Conservation (phyloP, 2,329 filamentous ascomycete genomes). For the Tympanopsis confertula region DNA sequence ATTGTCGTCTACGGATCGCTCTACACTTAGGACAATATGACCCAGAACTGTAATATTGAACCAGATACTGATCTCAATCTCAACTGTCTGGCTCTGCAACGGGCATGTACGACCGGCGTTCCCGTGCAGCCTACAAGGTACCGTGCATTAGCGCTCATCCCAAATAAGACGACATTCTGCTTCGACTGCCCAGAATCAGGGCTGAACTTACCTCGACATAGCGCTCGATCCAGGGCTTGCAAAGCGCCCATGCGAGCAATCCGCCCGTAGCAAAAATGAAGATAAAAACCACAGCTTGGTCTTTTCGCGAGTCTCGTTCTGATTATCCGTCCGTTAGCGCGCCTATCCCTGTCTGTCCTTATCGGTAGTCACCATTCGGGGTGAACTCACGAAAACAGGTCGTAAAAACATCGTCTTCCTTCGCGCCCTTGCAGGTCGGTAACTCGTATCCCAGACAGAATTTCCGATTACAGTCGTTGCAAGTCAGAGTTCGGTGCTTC, state of each 20-base stretch:
- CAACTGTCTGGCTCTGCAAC: slow-evolving; percentile 26
- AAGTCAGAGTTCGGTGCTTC: slow-evolving; percentile 31
- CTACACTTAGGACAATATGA: too few relatives aligned
- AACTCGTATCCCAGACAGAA: slow-evolving; percentile 54
- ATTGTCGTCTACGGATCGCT: too few relatives aligned
- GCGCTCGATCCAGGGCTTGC: slow-evolving; percentile 45
- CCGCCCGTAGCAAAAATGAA: slow-evolving; percentile 54
- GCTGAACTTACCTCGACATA: slow-evolving; percentile 34
- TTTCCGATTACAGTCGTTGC: slow-evolving; percentile 56
- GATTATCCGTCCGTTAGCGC: slow-evolving; percentile 3
- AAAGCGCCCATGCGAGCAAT: slow-evolving; percentile 44
- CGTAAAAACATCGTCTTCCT: slow-evolving; percentile 52
- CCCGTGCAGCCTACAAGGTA: slow-evolving; percentile 24
- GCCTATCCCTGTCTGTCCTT: slow-evolving; percentile 1
- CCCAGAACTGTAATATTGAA: too few relatives aligned
- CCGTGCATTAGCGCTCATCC: slow-evolving; percentile 4
- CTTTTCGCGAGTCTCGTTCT: slow-evolving; percentile 58
- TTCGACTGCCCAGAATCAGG: not conserved
- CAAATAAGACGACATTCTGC: slow-evolving; percentile 1
- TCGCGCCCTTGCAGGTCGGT: slow-evolving; percentile 47
- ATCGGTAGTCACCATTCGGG: not conserved
- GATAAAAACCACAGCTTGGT: slow-evolving; percentile 52
- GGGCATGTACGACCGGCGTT: slow-evolving; percentile 37
- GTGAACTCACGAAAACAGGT: slow-evolving; percentile 47
- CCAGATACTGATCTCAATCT: too few relatives aligned